Evolutionary conservation across 176 grass and related monocot species (phyloP).

Genomic region (Musa schizocarpa): DNA sequence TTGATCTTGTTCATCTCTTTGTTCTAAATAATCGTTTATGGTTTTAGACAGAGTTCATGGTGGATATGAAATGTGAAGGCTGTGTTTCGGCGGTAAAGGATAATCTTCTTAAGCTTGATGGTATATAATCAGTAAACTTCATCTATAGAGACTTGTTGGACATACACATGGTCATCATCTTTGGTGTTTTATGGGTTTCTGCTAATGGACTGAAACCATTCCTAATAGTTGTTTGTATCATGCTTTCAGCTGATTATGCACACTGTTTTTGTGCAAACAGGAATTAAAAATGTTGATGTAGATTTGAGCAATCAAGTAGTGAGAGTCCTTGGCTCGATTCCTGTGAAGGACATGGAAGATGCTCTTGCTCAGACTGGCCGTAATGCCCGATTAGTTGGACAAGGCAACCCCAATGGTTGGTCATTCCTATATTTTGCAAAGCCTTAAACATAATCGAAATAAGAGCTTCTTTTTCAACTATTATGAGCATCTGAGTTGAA

Average conservation of each 20-base stretch:
- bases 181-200: constrained; percentile 10
- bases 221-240: neutral
- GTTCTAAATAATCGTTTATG: constrained; percentile 20
- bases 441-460: neutral
- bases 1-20: constrained; percentile 8
- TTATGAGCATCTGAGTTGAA: neutral
- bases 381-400: constrained; percentile 68
- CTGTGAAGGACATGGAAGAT: constrained; percentile 77
- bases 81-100: constrained; percentile 69
- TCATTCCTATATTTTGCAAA: neutral
- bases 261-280: constrained; percentile 28
- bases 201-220: neutral
- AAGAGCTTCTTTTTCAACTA: neutral
- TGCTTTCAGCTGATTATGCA: neutral
- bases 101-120: constrained; percentile 63
- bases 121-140: constrained; percentile 23
- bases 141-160: constrained; percentile 7
- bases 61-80: constrained; percentile 94
- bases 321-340: constrained; percentile 64
- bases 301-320: constrained; percentile 83
- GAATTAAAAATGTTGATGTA: constrained; percentile 78
- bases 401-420: constrained; percentile 89
- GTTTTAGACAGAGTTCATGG: constrained; percentile 92
- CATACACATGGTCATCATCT: neutral
- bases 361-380: constrained; percentile 60